Evolutionary conservation across 305 asterid species (phyloP), one percentile per base, ranked within the genome.

Genomic region (Solanum hybrid): DNA sequence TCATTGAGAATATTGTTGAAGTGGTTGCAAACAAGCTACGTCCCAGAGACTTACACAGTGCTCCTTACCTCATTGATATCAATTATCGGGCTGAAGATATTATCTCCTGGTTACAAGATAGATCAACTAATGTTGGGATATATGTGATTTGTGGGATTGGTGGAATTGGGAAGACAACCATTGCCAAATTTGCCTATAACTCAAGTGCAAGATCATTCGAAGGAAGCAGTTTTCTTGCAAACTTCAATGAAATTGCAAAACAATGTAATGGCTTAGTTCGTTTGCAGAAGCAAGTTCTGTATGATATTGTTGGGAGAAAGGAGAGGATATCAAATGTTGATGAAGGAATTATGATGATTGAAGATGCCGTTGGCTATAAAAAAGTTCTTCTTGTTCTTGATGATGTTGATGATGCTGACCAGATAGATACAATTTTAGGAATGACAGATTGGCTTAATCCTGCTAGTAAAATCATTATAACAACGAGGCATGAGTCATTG

Each of bases 101-200:
- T 35, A 89, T 78, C 46, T 80, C 26, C 74, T 91, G 92, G 92
- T 46, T 89, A 34, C 90, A 79, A 88, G 88, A 90, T 82, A 87
- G 29, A 83, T 57, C 71, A 51, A 14, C 39, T 78, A 39, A 75
- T 75, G 89, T 39, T 39, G 90, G 40, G 11, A 2, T 84, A 5
- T 57, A 76, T 46, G 89, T 37, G 39, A 40, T 91, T 8, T 88
- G 24, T 84, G 93, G 92, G 82, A 88, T 67, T 31, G 90, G 90
- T 57, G 91, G 92, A 76, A 91, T 90, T 16, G 89, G 90, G 86
- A 91, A 90, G 89, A 91, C 92, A n/a, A 90, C 93, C 83, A 77
- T 88, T 90, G 88, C 93, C 79, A 88, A 77, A 90, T 51, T 22
- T 88, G 90, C 82, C 16, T 90, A 87, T 86, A 88, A 51, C 86